These are phyloP conservation scores for Sanghuangporus sanghuang DNA, from an alignment of 1,284 basidiomycete species.

Conservation along the genomic window DNA sequence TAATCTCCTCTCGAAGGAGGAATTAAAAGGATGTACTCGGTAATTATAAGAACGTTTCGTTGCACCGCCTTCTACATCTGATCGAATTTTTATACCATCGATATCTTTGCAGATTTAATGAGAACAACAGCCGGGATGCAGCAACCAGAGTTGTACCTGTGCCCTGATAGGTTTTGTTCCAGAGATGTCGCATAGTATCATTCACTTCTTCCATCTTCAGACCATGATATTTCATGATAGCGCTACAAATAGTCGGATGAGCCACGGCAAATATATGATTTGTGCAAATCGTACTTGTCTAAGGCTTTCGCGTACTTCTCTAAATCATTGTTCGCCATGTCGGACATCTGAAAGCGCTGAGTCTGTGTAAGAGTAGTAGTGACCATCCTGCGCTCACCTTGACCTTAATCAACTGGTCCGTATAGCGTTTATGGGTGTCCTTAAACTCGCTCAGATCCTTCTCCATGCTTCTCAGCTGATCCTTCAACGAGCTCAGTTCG, in stretches of 20 bases:
- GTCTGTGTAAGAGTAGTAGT: neutral
- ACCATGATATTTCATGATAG: slow-evolving; percentile 98
- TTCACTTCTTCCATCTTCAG: slow-evolving; percentile 99
- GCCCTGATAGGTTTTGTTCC: slow-evolving; percentile 99
- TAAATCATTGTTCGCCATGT: slow-evolving; percentile 91
- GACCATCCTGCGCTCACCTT: slow-evolving; percentile 52
- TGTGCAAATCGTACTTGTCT: slow-evolving; percentile 63
- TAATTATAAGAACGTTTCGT: slow-evolving; percentile 97
- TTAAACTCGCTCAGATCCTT: slow-evolving; percentile 84
- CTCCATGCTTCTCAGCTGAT: slow-evolving; percentile 64
- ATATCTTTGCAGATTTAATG: slow-evolving; percentile 61
- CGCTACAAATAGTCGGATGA: slow-evolving; percentile 42
- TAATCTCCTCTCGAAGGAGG: slow-evolving; percentile 21
- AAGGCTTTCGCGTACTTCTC: slow-evolving; percentile 97
- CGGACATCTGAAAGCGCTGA: slow-evolving; percentile 63
- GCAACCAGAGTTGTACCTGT: slow-evolving; percentile 53
- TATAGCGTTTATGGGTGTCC: slow-evolving; percentile 81
- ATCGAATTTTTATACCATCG: slow-evolving; percentile 93
- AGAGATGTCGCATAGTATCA: slow-evolving; percentile 91
- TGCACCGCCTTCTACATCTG: slow-evolving; percentile 85
- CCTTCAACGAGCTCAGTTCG: slow-evolving; percentile 73
- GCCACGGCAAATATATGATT: neutral
- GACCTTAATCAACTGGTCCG: slow-evolving; percentile 88
- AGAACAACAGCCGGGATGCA: neutral
- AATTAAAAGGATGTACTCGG: slow-evolving; percentile 51